Conservation (phyloP, 2,329 filamentous ascomycete genomes). For the Fusarium graminum region DNA sequence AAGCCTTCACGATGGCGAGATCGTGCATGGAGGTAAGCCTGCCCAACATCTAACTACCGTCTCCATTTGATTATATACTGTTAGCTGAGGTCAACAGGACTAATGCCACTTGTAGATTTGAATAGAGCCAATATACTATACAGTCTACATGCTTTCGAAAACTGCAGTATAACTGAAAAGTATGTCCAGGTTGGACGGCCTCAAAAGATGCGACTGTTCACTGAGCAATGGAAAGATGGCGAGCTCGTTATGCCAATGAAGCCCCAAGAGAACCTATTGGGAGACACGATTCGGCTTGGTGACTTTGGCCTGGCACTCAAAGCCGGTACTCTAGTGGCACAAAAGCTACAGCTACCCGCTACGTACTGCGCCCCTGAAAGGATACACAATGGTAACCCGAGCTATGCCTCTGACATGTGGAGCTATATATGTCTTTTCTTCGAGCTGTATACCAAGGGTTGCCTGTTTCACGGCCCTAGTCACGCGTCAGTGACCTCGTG, state of each 20-base stretch:
- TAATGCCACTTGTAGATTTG: not conserved
- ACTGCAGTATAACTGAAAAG: no score
- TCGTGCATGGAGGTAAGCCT: not conserved
- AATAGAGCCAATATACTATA: not conserved
- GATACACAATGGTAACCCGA: not conserved
- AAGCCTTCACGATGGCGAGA: not conserved
- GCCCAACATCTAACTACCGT: no score
- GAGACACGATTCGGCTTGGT: not conserved
- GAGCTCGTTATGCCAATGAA: not conserved
- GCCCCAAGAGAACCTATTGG: not conserved
- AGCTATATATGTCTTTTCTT: not conserved
- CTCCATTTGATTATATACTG: no score
- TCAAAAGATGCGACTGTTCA: no score
- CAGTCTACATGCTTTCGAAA: not conserved
- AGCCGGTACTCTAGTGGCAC: not conserved
- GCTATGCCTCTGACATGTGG: constrained; percentile 1
- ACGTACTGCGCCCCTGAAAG: not conserved
- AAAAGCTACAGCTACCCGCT: not conserved
- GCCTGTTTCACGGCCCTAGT: not conserved
- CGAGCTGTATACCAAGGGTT: not conserved
- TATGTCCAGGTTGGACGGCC: no score
- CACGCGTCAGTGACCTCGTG: not conserved
- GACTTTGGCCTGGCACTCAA: not conserved
- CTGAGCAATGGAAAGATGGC: no score
- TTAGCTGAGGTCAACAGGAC: not conserved